These are phyloP conservation scores for Hansenula sp. DNA, from an alignment of 1,139 yeast genomes.

Conservation along the genomic window DNA sequence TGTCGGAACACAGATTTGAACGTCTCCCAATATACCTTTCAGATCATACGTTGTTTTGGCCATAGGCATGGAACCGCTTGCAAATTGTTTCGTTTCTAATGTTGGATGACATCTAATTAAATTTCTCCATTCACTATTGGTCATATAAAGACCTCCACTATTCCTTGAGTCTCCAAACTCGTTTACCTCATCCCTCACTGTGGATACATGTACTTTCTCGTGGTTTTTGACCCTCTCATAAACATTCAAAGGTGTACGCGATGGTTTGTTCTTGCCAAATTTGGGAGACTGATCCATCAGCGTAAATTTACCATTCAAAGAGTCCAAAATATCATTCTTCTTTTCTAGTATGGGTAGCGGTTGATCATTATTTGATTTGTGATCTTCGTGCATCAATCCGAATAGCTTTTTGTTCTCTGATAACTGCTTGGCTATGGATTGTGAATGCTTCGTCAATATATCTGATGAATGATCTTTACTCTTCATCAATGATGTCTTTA, in stretches of 20 bases:
- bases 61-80: background rate
- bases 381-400: background rate
- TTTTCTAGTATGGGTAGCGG: background rate
- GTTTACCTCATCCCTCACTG: background rate
- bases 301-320: background rate
- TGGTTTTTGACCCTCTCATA: background rate
- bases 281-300: background rate
- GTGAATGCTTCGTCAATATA: too few relatives aligned
- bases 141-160: background rate
- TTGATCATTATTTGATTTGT: too few relatives aligned
- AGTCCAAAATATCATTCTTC: background rate
- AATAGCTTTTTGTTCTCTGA: background rate
- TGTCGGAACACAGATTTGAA: background rate
- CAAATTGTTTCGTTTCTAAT: background rate
- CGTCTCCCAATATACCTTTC: background rate
- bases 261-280: background rate
- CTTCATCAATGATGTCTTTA: constrained; percentile 13
- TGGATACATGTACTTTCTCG: background rate
- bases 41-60: background rate
- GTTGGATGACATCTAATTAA: background rate
- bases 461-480: constrained; percentile 4
- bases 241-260: background rate
- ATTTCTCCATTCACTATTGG: background rate
- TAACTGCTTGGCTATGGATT: background rate
- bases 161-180: background rate